Evolutionary conservation across 176 grass and related monocot genomes (phyloP).

Genomic region (Carex myosuroides): DNA sequence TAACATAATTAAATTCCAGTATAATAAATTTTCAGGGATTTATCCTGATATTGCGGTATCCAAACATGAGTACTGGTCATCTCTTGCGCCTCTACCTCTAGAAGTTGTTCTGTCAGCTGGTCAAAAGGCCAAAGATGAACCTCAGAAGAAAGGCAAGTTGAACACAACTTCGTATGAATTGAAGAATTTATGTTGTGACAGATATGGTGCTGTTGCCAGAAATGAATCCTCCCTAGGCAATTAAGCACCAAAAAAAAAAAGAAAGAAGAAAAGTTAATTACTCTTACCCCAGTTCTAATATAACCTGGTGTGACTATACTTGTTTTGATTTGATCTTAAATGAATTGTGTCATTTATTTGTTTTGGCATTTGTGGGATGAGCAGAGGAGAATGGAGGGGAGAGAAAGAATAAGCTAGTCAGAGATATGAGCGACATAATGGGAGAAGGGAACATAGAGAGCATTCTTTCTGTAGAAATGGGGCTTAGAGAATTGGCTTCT

Average conservation of each 20-base stretch:
- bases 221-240: neutral
- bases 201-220: neutral
- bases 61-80: conserved; percentile 98
- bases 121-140: conserved; percentile 95
- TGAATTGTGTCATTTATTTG: neutral
- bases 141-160: conserved; percentile 49
- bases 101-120: conserved; percentile 95
- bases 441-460: conserved; percentile 99
- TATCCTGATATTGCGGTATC: conserved; percentile 91
- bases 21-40: conserved; percentile 58
- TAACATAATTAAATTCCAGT: conserved; percentile 5
- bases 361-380: conserved; percentile 23
- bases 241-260: neutral
- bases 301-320: neutral
- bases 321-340: neutral
- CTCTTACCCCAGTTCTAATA: neutral
- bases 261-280: neutral
- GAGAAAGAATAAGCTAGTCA: conserved; percentile 64
- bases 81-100: conserved; percentile 89
- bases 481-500: conserved; percentile 85
- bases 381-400: conserved; percentile 58
- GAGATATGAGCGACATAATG: conserved; percentile 77
- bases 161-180: neutral
- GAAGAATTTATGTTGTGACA: conserved; percentile 1
- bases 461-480: conserved; percentile 99